Conservation (phyloP, 306 rosid species). For the Vachellia pachyceras region DNA sequence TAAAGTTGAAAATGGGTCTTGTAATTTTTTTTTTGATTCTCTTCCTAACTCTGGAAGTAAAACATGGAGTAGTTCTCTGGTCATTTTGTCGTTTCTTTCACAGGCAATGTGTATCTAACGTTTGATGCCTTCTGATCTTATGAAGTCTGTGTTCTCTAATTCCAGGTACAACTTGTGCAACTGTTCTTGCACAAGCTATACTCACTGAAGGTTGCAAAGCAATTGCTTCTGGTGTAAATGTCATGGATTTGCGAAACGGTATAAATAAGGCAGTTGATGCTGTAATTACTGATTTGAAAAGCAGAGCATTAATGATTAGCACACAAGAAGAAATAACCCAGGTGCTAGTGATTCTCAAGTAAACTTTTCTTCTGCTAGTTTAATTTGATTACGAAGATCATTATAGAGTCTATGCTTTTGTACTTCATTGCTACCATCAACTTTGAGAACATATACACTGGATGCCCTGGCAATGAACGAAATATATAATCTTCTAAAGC, state of each 20-base stretch:
- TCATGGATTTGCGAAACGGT: conserved; percentile 89
- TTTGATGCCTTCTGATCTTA: conserved; percentile 13
- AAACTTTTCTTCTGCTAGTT: conserved; percentile 24
- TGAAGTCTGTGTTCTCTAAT: conserved; percentile 34
- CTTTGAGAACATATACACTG: conserved; percentile 23
- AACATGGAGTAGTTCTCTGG: not conserved
- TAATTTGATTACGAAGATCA: conserved; percentile 30
- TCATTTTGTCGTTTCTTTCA: not conserved
- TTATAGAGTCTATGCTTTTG: conserved; percentile 4
- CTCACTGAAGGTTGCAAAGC: conserved; percentile 93
- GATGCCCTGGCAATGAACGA: not conserved
- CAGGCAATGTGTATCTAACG: not conserved
- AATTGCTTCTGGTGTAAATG: conserved; percentile 89
- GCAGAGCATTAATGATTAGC: conserved; percentile 83
- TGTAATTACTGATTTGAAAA: conserved; percentile 79
- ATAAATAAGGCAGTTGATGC: conserved; percentile 89
- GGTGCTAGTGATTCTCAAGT: conserved; percentile 57
- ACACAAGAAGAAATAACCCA: conserved; percentile 93
- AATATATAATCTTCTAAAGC: not conserved
- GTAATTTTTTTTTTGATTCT: conserved; percentile 13
- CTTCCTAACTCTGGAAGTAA: conserved; percentile 5
- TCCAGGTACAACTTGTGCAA: conserved; percentile 97
- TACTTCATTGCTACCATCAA: conserved; percentile 13
- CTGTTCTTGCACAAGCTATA: conserved; percentile 92
- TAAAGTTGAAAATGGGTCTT: conserved; percentile 3